Conservation (phyloP, 352 stramenopile genomes). For the Phytophthora brassicae region DNA sequence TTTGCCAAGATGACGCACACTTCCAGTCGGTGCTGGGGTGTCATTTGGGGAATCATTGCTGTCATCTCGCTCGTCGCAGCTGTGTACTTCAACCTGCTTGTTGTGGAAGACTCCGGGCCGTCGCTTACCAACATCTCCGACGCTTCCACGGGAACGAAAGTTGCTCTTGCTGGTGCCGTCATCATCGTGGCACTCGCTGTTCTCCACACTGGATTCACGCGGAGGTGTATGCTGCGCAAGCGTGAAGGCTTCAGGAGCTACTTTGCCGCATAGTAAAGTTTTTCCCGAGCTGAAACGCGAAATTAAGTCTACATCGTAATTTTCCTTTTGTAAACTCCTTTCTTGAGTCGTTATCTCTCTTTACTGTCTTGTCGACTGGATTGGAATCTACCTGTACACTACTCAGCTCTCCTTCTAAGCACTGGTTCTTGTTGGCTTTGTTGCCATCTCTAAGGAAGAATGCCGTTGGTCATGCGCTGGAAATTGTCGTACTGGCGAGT, state of each 20-base stretch:
- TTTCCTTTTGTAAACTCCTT: constrained; percentile 6
- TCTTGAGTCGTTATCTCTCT: constrained; percentile 4
- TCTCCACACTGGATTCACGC: constrained; percentile 67
- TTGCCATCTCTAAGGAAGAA: constrained; percentile 63
- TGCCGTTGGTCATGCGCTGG: constrained; percentile 94
- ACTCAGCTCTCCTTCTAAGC: constrained; percentile 2
- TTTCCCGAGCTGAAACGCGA: too few relatives aligned
- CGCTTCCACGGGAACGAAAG: constrained; percentile 57
- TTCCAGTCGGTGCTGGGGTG: constrained; percentile 87
- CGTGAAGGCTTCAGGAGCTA: constrained; percentile 38
- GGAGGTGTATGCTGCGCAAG: constrained; percentile 70
- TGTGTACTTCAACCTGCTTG: constrained; percentile 85
- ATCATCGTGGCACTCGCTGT: constrained; percentile 58
- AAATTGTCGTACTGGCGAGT: constrained; percentile 94
- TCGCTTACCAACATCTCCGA: constrained; percentile 52
- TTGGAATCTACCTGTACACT: constrained; percentile 15
- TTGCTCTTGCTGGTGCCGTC: constrained; percentile 49
- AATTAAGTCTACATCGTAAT: too few relatives aligned
- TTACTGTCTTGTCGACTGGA: too few relatives aligned
- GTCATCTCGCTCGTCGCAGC: constrained; percentile 72
- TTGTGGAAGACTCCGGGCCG: constrained; percentile 55
- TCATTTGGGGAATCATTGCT: constrained; percentile 86
- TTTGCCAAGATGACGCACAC: constrained; percentile 92
- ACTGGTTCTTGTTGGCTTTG: not conserved
- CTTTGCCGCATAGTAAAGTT: constrained; percentile 27